Percentiles rank a stretch among this genome's conserved stretches.
phyloP scores from a whole-genome alignment of 2,329 filamentous ascomycete species.

The Pseudocercospora macadamiae region DNA sequence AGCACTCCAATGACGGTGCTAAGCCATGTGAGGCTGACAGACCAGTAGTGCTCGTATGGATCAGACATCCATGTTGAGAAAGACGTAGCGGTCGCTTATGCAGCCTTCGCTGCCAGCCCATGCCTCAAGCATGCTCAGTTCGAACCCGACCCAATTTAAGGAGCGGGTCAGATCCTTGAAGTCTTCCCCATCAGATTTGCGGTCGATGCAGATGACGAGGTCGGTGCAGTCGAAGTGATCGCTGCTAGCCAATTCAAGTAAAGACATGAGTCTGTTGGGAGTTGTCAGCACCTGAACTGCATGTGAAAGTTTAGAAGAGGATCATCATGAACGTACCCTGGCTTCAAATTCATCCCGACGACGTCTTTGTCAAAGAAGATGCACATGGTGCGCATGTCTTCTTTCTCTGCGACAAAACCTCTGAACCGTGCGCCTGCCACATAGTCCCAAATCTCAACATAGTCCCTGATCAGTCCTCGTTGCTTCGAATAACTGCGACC shows the following conservation, averaged over 20 bases:
- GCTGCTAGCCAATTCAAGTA: constrained; percentile 83
- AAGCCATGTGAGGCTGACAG: no score
- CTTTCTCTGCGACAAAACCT: constrained; percentile 76
- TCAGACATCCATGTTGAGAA: constrained; percentile 85
- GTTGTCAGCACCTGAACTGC: constrained; percentile 22
- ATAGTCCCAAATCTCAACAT: constrained; percentile 85
- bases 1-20: no score
- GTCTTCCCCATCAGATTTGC: constrained; percentile 64
- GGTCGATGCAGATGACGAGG: constrained; percentile 80
- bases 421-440: constrained; percentile 82
- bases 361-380: constrained; percentile 81
- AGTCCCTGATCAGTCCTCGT: constrained; percentile 56
- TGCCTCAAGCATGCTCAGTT: constrained; percentile 75
- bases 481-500: constrained; percentile 29
- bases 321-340: constrained; percentile 65
- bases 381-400: constrained; percentile 74
- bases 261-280: constrained; percentile 72
- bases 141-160: constrained; percentile 91
- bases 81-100: constrained; percentile 79
- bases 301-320: constrained; percentile 8
- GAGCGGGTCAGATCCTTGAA: constrained; percentile 74
- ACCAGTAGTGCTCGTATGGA: no score
- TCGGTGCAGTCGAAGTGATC: constrained; percentile 72
- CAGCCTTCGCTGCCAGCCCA: constrained; percentile 66
- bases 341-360: constrained; percentile 77